Percentiles rank a stretch among this genome's conserved stretches.
These are phyloP conservation scores for Akanthomyces muscarius DNA, from an alignment of 2,329 filamentous ascomycete genomes.

Conservation along the genomic window DNA sequence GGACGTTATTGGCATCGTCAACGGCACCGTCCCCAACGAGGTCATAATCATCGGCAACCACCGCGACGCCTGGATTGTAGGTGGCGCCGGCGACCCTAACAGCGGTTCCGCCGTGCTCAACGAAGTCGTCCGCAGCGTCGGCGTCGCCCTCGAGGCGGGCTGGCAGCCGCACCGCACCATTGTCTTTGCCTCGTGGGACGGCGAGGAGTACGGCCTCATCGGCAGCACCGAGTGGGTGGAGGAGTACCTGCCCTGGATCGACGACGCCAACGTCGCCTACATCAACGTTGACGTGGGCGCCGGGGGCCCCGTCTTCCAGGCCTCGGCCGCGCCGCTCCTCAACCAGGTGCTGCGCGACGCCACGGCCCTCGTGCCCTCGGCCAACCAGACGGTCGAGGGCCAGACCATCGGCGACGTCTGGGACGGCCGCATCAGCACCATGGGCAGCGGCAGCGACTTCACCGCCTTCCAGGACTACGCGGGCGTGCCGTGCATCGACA, in stretches of 20 bases:
- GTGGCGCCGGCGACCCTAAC: slow-evolving; percentile 80
- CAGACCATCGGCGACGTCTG: slow-evolving; percentile 71
- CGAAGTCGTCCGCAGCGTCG: slow-evolving; percentile 73
- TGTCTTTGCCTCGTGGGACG: slow-evolving; percentile 81
- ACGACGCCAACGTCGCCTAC: slow-evolving; percentile 70
- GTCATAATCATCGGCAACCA: slow-evolving; percentile 91
- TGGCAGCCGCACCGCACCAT: slow-evolving; percentile 73
- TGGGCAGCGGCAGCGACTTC: slow-evolving; percentile 71
- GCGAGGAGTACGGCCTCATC: slow-evolving; percentile 80
- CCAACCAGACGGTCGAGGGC: slow-evolving; percentile 68
- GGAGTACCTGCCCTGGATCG: slow-evolving; percentile 79
- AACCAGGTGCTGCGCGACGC: slow-evolving; percentile 68
- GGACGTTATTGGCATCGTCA: slow-evolving; percentile 91
- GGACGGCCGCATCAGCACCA: slow-evolving; percentile 57
- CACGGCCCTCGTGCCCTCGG: slow-evolving; percentile 59
- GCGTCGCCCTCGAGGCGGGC: slow-evolving; percentile 59
- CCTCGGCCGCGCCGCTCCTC: slow-evolving; percentile 69
- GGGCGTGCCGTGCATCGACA: slow-evolving; percentile 61
- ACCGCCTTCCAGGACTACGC: slow-evolving; percentile 72
- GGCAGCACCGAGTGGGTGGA: slow-evolving; percentile 94
- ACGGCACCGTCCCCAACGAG: slow-evolving; percentile 79
- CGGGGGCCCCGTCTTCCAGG: slow-evolving; percentile 58
- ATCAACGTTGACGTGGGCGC: slow-evolving; percentile 80
- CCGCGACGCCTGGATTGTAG: slow-evolving; percentile 83
- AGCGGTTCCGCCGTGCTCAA: slow-evolving; percentile 76